phyloP scores from a whole-genome alignment of 2,329 filamentous ascomycete species.

The Microdochium nivale region DNA sequence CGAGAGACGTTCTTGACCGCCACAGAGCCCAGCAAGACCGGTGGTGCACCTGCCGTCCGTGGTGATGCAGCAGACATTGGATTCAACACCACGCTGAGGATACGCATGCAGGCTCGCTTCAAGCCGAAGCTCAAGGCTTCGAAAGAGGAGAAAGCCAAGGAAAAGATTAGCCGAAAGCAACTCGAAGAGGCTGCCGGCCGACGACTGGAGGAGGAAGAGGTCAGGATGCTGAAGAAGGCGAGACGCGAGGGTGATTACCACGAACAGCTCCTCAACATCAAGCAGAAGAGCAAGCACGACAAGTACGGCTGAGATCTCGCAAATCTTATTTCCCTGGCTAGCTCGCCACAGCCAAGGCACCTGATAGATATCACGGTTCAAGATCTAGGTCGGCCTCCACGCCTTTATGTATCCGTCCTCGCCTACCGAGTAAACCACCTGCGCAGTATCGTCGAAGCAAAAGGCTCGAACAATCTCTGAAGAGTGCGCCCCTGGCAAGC shows the following conservation, averaged over 20 bases:
- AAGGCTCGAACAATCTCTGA: slow-evolving; percentile 56
- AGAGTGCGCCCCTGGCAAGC: slow-evolving; percentile 53
- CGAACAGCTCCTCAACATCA: slow-evolving; percentile 75
- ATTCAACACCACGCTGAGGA: slow-evolving; percentile 64
- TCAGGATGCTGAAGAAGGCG: slow-evolving; percentile 73
- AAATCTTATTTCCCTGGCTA: slow-evolving; percentile 4
- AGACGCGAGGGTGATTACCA: slow-evolving; percentile 83
- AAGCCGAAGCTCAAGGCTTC: slow-evolving; percentile 73
- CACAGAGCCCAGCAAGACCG: slow-evolving; percentile 42
- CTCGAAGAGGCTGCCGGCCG: slow-evolving; percentile 74
- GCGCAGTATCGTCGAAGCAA: slow-evolving; percentile 53
- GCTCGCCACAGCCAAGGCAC: slow-evolving; percentile 3
- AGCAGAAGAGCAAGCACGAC: slow-evolving; percentile 89
- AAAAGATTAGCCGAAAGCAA: slow-evolving; percentile 81
- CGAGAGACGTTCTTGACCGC: slow-evolving; percentile 62
- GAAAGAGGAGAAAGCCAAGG: slow-evolving; percentile 74
- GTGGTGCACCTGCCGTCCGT: slow-evolving; percentile 54
- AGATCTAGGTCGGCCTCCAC: slow-evolving; percentile 32
- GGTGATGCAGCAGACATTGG: slow-evolving; percentile 63
- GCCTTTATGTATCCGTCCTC: slow-evolving; percentile 51
- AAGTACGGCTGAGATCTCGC: slow-evolving; percentile 53
- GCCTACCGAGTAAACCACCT: slow-evolving; percentile 49
- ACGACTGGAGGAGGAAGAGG: slow-evolving; percentile 74
- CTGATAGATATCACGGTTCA: slow-evolving; percentile 11
- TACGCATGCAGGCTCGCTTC: slow-evolving; percentile 93